Conservation (phyloP, 148 eudicot species). For the Diospyros lotus region DNA sequence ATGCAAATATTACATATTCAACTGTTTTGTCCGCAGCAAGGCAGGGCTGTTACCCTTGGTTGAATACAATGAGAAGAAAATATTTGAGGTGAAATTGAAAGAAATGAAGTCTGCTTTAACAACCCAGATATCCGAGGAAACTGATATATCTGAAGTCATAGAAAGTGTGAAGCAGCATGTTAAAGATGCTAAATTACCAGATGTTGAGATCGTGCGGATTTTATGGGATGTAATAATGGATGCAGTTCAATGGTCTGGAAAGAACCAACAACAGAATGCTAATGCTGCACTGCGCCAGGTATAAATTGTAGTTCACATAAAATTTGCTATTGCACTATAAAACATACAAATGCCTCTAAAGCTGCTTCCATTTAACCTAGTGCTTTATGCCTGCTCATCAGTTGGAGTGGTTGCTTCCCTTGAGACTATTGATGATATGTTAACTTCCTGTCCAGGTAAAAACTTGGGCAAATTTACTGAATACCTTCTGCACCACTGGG, state of each 20-base stretch:
- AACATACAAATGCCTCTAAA: background rate
- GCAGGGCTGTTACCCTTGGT: conserved; percentile 70
- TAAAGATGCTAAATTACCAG: conserved; percentile 95
- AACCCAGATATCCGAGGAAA: conserved; percentile 83
- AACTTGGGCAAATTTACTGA: conserved; percentile 80
- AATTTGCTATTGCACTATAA: no score
- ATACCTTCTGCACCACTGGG: conserved; percentile 85
- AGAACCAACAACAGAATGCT: conserved; percentile 98
- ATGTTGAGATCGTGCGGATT: conserved; percentile 77
- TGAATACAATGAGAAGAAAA: conserved; percentile 84
- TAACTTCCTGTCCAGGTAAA: conserved; percentile 53
- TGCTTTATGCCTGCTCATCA: background rate
- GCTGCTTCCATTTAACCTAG: background rate
- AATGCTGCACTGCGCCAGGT: conserved; percentile 95
- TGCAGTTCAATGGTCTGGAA: conserved; percentile 98
- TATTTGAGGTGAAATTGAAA: conserved; percentile 88
- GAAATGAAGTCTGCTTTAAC: conserved; percentile 93
- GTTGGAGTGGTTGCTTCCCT: background rate
- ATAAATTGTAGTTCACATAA: background rate
- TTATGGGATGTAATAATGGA: conserved; percentile 98
- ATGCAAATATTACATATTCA: background rate
- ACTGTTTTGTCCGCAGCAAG: conserved; percentile 43
- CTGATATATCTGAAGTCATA: conserved; percentile 78
- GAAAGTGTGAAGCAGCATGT: conserved; percentile 84
- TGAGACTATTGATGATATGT: background rate